A percentile compares a stretch with the other conserved stretches of the same genome.
Conservation (phyloP, 768 basidiomycete genomes). For the Phallus indusiatus region DNA sequence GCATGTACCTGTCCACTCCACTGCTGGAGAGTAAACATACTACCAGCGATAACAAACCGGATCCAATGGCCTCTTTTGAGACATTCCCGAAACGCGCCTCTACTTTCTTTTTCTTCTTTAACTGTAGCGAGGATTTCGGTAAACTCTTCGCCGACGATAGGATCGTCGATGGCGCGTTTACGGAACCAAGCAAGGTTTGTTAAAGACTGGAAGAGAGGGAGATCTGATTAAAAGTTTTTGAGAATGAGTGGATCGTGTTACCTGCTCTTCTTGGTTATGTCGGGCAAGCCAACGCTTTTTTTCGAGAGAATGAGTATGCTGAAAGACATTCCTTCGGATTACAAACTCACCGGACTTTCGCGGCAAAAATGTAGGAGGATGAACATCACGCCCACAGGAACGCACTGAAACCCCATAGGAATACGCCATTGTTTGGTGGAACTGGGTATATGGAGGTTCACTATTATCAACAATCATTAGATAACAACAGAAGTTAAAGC, state of each 20-base stretch:
- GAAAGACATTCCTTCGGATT: not conserved
- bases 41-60: constrained; percentile 77
- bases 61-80: constrained; percentile 72
- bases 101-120: constrained; percentile 57
- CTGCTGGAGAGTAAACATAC: constrained; percentile 73
- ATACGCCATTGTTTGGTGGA: constrained; percentile 41
- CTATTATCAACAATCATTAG: not conserved
- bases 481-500: not conserved
- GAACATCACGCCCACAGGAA: constrained; percentile 66
- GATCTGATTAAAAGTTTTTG: not conserved
- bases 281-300: constrained; percentile 48
- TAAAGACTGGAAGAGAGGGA: constrained; percentile 26
- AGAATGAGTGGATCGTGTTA: not conserved
- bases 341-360: constrained; percentile 27
- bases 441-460: not conserved
- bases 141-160: constrained; percentile 45
- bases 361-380: constrained; percentile 49
- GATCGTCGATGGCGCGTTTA: constrained; percentile 30
- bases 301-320: not conserved
- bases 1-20: constrained; percentile 55
- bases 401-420: constrained; percentile 68
- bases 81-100: constrained; percentile 65
- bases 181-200: constrained; percentile 60
- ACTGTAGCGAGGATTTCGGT: constrained; percentile 80
- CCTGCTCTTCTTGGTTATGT: constrained; percentile 6